Base-by-base conservation (phyloP, 768 basidiomycete species). In the Chalciporus chontae region DNA sequence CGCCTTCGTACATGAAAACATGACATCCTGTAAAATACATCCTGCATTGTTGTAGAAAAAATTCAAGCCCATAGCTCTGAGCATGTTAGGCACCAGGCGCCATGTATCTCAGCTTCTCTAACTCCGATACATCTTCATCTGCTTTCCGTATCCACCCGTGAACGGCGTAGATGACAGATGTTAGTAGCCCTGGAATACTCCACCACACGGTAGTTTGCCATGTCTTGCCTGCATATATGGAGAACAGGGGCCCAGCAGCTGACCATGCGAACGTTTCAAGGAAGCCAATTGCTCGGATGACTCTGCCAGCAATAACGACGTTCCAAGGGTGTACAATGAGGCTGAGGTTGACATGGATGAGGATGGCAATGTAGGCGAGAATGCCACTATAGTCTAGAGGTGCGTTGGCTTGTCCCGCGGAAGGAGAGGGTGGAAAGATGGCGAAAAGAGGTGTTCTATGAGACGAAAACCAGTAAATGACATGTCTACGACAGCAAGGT, bases 131-230 rank as follows among this genome's bases (percentile, higher is more conserved):
- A 27, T 72, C 73, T 53, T 75, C 66, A 56, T 76, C 71, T 10
- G 75, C 76, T 40, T 68, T 66, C 40, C 66, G 62, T 37, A 81
- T 73, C 43, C 77, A 72, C 37, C 69, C 69, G 49, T 75, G 70
- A 24, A 76, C 72, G 1, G 68, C 71, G 44, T 81, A 76, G 1
- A 74, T 71, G 31, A 78, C 60, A 37, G 67, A 76, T 1, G 79
- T 72, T 15, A 81, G 48, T 18, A 69, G 47, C 0, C 67, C 61
- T 0, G 79, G 74, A 18, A 74, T 54, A 41, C 70, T 71, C 77
- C 80, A 82, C 81, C 81, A 83, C 17, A 62, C 57, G 7, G 72
- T 73, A 3, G 73, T 77, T 55, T 80, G 78, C 80, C 81, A 83
- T 10, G 75, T 63, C 42, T 72, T 72, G 6, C 66, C 68, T 7